phyloP scores from a whole-genome alignment of 768 basidiomycete genomes.

The Trametes villosa region DNA sequence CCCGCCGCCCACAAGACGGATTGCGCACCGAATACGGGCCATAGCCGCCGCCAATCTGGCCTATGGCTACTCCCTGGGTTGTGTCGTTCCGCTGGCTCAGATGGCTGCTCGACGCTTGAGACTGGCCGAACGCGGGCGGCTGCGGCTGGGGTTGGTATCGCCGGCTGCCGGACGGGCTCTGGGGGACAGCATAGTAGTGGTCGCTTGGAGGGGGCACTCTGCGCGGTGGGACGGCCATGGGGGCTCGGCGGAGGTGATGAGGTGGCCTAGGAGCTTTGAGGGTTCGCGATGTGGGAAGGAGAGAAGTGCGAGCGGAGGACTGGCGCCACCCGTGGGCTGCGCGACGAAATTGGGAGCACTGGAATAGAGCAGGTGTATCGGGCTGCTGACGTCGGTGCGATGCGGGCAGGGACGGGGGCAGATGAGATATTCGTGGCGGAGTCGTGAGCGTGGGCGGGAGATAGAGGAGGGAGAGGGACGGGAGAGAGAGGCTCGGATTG shows the following conservation, averaged over 20 bases:
- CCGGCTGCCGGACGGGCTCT: conserved; percentile 49
- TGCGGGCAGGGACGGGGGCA: conserved; percentile 3
- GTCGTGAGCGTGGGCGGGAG: conserved; percentile 4
- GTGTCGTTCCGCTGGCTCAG: conserved; percentile 52
- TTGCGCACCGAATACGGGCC: conserved; percentile 80
- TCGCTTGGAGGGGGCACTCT: conserved; percentile 49
- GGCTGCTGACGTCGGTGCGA: conserved; percentile 13
- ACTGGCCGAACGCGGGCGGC: conserved; percentile 25
- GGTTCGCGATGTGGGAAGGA: background rate
- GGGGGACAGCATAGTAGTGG: conserved; percentile 70
- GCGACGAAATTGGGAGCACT: conserved; percentile 10
- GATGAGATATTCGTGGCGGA: conserved; percentile 10
- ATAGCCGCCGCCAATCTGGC: conserved; percentile 78
- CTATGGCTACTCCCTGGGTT: conserved; percentile 79
- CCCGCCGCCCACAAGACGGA: no score
- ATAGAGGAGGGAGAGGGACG: conserved; percentile 1
- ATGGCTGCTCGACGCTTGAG: conserved; percentile 26
- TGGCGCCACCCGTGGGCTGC: conserved; percentile 18
- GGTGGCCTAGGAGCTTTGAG: background rate
- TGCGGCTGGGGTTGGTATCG: conserved; percentile 38
- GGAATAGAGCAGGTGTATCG: background rate
- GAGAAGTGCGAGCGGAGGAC: conserved; percentile 9
- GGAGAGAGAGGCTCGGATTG: conserved; percentile 3
- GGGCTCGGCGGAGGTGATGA: background rate
- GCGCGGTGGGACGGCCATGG: conserved; percentile 43